Conservation (phyloP, 257 asterid genomes). For the Prunella vulgaris region DNA sequence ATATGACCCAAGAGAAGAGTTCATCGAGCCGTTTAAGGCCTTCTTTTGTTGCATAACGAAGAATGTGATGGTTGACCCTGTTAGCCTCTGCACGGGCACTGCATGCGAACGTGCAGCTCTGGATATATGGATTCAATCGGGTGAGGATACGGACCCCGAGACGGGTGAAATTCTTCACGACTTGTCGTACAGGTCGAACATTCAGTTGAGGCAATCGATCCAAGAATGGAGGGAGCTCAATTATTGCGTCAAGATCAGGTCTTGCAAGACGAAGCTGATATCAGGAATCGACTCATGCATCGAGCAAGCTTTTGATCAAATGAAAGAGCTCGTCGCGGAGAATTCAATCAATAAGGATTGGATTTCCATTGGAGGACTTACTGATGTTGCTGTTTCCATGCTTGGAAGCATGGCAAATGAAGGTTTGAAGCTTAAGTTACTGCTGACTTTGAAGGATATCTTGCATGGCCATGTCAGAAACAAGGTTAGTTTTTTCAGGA, state of each 20-base stretch:
- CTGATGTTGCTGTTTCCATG: slow-evolving; percentile 28
- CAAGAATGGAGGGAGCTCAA: slow-evolving; percentile 69
- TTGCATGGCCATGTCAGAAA: slow-evolving; percentile 50
- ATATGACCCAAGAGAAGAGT: slow-evolving; percentile 40
- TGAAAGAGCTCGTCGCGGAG: slow-evolving; percentile 38
- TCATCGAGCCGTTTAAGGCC: slow-evolving; percentile 47
- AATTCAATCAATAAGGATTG: slow-evolving; percentile 51
- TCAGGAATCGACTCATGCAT: slow-evolving; percentile 25
- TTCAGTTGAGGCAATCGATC: slow-evolving; percentile 51
- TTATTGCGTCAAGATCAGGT: slow-evolving; percentile 49
- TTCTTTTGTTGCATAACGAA: slow-evolving; percentile 46
- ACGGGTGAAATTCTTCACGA: slow-evolving; percentile 52
- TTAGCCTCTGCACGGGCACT: slow-evolving; percentile 65
- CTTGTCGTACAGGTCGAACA: slow-evolving; percentile 41
- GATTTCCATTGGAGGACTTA: slow-evolving; percentile 55
- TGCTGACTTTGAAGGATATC: slow-evolving; percentile 39
- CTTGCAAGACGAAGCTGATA: slow-evolving; percentile 38
- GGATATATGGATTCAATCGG: slow-evolving; percentile 40
- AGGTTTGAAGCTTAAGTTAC: slow-evolving; percentile 25
- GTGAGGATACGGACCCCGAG: slow-evolving; percentile 49
- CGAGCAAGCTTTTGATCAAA: slow-evolving; percentile 35
- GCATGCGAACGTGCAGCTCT: slow-evolving; percentile 52
- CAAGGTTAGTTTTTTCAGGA: slow-evolving; percentile 38
- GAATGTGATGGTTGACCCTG: slow-evolving; percentile 51
- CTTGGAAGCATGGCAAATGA: slow-evolving; percentile 18